Evolutionary conservation across 2,329 filamentous ascomycete genomes (phyloP), one percentile per base, ranked within the genome.

Genomic region (Colletotrichum sp.): DNA sequence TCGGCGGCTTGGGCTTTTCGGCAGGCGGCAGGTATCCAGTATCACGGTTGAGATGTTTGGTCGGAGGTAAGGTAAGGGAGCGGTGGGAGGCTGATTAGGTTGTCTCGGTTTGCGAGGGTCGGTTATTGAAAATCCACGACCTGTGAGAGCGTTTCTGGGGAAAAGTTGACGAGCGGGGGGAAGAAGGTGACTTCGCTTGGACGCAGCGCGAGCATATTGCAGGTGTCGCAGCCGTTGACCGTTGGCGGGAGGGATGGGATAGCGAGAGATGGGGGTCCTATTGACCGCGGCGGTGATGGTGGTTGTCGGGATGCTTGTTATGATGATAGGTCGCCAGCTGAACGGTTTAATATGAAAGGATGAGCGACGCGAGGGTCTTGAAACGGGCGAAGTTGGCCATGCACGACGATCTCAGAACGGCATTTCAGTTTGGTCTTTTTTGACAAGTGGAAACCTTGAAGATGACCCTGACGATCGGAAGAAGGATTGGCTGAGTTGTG

Each of bases 391-490:
- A 30, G 32, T 52, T 32, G 55, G 57, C 70, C 28, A 55, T 68
- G 64, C 26, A 58, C 26, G 70, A 64, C 57, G 70, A 73, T 75
- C 57, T 73, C 58, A 57, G 64, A 34, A 73, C 57, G 55, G 32
- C 57, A 57, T 26, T 58, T 64, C 70, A 24, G 28, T n/a, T 57
- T 66, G 21, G 55, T 67, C 69, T 26, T 30, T 48, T 55, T 55
- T 72, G 63, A 64, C 73, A 67, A 72, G 73, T 28, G 63, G 30
- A 57, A 72, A 63, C 61, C 38, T 48, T 64, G 61, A 64, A 28
- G 21, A 43, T 68, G 73, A 64, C 55, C 69, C 73, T 75, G 70
- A 73, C 55, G 73, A 75, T 73, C 70, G 57, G 34, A 15, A 34
- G 36, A 12, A 26, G 6, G 66, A 18, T 71, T 60, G 58, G 13